Evolutionary conservation across 169 alveolate species (phyloP), one percentile per base, ranked within the genome.

Genomic region (Theileria orientalis): DNA sequence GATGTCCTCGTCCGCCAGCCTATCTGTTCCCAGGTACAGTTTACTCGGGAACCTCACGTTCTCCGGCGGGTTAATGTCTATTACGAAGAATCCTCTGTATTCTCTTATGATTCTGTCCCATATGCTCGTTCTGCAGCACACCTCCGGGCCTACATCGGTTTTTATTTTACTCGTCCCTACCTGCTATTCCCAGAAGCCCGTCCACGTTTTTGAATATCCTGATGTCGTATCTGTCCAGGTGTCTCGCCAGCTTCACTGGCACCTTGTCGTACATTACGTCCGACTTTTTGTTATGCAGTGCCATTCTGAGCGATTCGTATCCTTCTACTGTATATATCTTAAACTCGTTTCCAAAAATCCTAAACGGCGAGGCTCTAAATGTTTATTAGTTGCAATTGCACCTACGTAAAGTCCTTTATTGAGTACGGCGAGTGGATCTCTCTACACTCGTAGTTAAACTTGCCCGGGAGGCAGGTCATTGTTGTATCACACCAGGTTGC

Each of bases 401-500:
- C 80, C 44, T 77, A 84, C 69, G 52, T 67, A 6, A 49, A 74
- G n/a, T 84, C 85, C 27, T 44, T 54, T 2, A 83, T 70, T 0
- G 44, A 13, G n/a, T 72, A 64, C 32, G 76, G 76, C 7, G 70
- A 73, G 11, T 40, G 37, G 0, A 71, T 87, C 23, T 69, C 83
- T n/a, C 51, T 67, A 40, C 94, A 89, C 29, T 76, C 64, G 67
- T 47, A 89, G 27, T 60, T 79, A 1, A 69, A 47, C 57, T 60
- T 46, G 9, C 87, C 89, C n/a, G 92, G 87, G 8, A 83, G 70
- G 37, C 90, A 83, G 19, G 77, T 69, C 16, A 70, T 69, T 14
- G 44, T 68, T 29, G 80, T 89, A 25, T 76, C 47, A 35, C 94
- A 89, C 94, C 94, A 89, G 1, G 60, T 46, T 11, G 92, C 85